Evolutionary conservation across 2,329 filamentous ascomycete genomes (phyloP).

Genomic region (Aureobasidium pullulans): DNA sequence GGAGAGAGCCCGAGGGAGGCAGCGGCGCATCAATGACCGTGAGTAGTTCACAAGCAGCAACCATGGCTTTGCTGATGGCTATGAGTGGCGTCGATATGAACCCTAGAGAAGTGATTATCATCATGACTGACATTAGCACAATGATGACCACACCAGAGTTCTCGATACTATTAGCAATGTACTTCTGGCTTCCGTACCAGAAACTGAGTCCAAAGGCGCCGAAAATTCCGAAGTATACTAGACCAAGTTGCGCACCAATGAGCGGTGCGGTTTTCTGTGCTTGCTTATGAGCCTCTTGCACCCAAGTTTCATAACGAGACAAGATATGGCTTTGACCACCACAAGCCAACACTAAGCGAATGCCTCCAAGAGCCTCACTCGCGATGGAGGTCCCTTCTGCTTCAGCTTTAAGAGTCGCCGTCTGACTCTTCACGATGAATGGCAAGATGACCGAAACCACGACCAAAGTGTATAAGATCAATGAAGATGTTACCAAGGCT

Average conservation of each 20-base stretch:
- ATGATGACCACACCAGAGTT: neutral
- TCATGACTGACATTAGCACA: neutral
- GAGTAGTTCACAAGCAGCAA: neutral
- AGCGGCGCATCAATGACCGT: neutral
- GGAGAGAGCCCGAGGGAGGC: neutral
- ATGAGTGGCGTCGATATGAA: neutral
- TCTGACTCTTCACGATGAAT: neutral
- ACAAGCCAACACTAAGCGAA: constrained; percentile 27
- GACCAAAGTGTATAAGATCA: constrained; percentile 46
- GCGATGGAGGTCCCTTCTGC: constrained; percentile 37
- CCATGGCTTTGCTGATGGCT: neutral
- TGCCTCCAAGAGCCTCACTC: constrained; percentile 50
- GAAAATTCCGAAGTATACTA: constrained; percentile 63
- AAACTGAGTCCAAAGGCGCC: constrained; percentile 60
- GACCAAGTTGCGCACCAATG: constrained; percentile 51
- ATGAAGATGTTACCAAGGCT: constrained; percentile 55
- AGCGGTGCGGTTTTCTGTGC: constrained; percentile 52
- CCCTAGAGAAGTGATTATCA: neutral
- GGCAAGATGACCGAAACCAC: neutral
- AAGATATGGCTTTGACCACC: neutral
- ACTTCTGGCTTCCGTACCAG: constrained; percentile 53
- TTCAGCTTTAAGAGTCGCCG: neutral
- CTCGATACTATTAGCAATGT: neutral
- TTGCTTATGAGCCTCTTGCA: constrained; percentile 38
- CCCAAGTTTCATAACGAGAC: neutral